These are phyloP conservation scores for Phialocephala subalpina DNA, from an alignment of 2,329 filamentous ascomycete genomes.

Conservation along the genomic window DNA sequence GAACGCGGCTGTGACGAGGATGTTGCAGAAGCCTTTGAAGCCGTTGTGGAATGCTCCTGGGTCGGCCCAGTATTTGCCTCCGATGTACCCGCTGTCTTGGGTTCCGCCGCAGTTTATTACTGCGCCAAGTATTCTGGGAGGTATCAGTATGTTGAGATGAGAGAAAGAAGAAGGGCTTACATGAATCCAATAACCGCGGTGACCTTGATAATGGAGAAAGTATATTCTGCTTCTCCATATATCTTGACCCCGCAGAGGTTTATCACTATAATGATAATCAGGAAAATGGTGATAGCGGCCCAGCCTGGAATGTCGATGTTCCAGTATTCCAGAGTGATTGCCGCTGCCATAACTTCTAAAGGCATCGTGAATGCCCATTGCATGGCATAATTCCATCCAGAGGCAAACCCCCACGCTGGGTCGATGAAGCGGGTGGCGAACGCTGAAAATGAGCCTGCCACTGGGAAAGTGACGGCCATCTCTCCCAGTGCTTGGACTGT, in stretches of 20 bases:
- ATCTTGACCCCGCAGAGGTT: conserved; percentile 89
- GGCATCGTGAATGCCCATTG: conserved; percentile 88
- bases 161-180: conserved; percentile 54
- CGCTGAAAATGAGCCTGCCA: conserved; percentile 94
- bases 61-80: conserved; percentile 76
- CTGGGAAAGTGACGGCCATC: conserved; percentile 88
- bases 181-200: conserved; percentile 89
- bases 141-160: conserved; percentile 23
- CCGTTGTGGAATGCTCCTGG: conserved; percentile 86
- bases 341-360: conserved; percentile 85
- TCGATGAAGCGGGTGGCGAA: conserved; percentile 96
- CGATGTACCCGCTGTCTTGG: conserved; percentile 78
- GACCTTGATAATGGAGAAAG: conserved; percentile 88
- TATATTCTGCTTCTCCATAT: conserved; percentile 90
- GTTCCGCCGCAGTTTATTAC: conserved; percentile 87
- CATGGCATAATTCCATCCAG: conserved; percentile 94
- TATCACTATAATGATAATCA: conserved; percentile 77
- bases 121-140: conserved; percentile 78
- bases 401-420: conserved; percentile 92
- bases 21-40: conserved; percentile 81
- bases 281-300: conserved; percentile 86
- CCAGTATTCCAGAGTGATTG: conserved; percentile 87
- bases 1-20: conserved; percentile 80
- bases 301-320: conserved; percentile 74
- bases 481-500: conserved; percentile 93